Evolutionary conservation across 1,284 basidiomycete species (phyloP).

Genomic region (Agroathelia rolfsii): DNA sequence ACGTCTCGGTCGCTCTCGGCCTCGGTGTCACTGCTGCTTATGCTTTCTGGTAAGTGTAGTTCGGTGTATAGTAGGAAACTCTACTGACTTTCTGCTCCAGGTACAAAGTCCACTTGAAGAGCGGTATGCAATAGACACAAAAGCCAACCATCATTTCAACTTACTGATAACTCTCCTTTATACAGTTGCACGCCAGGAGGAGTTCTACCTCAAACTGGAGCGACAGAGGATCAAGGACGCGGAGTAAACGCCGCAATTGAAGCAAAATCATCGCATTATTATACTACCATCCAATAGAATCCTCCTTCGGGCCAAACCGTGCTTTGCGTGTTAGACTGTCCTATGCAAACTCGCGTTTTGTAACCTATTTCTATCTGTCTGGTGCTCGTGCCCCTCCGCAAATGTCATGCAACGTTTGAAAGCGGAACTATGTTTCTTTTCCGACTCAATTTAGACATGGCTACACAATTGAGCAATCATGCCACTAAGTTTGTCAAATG

Average conservation of each 20-base stretch:
- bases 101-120: slow-evolving; percentile 72
- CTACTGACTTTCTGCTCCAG: slow-evolving; percentile 27
- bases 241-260: too few relatives aligned
- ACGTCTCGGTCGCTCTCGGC: slow-evolving; percentile 61
- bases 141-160: slow-evolving; percentile 12
- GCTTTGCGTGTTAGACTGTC: too few relatives aligned
- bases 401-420: slow-evolving; percentile 18
- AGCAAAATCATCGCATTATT: too few relatives aligned
- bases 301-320: too few relatives aligned
- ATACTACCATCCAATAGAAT: too few relatives aligned
- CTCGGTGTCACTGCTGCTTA: slow-evolving; percentile 66
- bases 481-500: too few relatives aligned
- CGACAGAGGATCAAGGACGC: slow-evolving; percentile 35
- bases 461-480: too few relatives aligned
- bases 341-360: too few relatives aligned
- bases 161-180: slow-evolving; percentile 9
- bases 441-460: too few relatives aligned
- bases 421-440: too few relatives aligned
- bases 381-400: too few relatives aligned
- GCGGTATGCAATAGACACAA: slow-evolving; percentile 41
- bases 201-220: slow-evolving; percentile 77
- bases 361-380: too few relatives aligned
- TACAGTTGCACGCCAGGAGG: slow-evolving; percentile 71
- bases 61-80: slow-evolving; percentile 12
- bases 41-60: slow-evolving; percentile 60